Percentiles rank a stretch among this genome's conserved stretches.
Evolutionary conservation across 345 rosid species (phyloP).

Genomic region (Brassica napus): DNA sequence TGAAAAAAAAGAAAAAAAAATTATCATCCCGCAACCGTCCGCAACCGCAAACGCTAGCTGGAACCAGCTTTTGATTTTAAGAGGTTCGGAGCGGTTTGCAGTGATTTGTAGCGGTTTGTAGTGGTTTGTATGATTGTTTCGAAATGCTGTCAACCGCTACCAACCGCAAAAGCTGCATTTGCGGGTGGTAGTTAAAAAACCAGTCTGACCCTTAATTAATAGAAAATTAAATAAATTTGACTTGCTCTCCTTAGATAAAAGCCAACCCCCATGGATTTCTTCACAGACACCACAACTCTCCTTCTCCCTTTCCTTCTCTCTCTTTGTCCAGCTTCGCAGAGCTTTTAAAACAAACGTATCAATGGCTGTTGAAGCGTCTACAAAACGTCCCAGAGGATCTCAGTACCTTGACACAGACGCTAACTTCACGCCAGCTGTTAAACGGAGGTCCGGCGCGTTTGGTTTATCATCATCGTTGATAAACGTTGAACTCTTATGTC

Average conservation of each 20-base stretch:
- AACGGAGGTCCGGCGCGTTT: slow-evolving; percentile 38
- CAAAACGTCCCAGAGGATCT: slow-evolving; percentile 53
- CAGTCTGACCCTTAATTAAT: not conserved
- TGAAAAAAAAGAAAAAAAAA: too few relatives aligned
- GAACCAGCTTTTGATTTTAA: too few relatives aligned
- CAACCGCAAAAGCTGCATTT: too few relatives aligned
- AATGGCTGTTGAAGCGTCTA: slow-evolving; percentile 61
- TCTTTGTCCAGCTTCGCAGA: slow-evolving; percentile 22
- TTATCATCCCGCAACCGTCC: too few relatives aligned
- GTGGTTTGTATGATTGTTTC: too few relatives aligned
- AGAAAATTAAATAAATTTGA: slow-evolving; percentile 35
- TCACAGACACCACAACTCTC: slow-evolving; percentile 36
- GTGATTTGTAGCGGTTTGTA: too few relatives aligned
- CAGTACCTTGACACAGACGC: slow-evolving; percentile 36
- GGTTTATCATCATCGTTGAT: slow-evolving; percentile 34
- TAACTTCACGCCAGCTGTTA: slow-evolving; percentile 30
- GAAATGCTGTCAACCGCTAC: too few relatives aligned
- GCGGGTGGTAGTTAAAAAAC: too few relatives aligned
- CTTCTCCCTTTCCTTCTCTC: slow-evolving; percentile 4
- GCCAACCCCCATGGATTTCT: slow-evolving; percentile 36
- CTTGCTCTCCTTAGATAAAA: slow-evolving; percentile 43
- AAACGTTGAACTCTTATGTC: slow-evolving; percentile 38
- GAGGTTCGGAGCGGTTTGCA: too few relatives aligned
- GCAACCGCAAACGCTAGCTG: too few relatives aligned
- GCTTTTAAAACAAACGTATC: slow-evolving; percentile 23